phyloP scores from a whole-genome alignment of 306 rosid species.

The Citrullus mucosospermus region DNA sequence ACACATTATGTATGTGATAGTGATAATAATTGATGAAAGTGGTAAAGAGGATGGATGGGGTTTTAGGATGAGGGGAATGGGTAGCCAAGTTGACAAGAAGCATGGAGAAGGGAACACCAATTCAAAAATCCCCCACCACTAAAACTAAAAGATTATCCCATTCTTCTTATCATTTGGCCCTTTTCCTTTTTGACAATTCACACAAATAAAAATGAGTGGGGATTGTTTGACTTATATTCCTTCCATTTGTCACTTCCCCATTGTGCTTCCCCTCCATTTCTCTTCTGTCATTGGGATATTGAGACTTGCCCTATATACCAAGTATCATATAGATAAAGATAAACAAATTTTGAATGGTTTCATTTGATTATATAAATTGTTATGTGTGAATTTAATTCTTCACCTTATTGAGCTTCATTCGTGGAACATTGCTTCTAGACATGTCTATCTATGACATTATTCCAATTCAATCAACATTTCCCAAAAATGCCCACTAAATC shows the following conservation, averaged over 20 bases:
- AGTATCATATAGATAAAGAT: too few species aligned
- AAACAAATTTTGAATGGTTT: too few species aligned
- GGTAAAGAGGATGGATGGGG: not conserved
- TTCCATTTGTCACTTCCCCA: conserved; percentile 5
- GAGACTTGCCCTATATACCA: not conserved
- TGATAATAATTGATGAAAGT: not conserved
- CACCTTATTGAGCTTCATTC: too few species aligned
- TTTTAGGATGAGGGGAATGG: not conserved
- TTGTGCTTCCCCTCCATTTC: not conserved
- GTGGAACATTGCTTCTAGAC: too few species aligned
- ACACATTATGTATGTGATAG: not conserved
- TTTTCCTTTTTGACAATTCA: not conserved
- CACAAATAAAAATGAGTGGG: not conserved
- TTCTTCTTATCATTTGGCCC: not conserved
- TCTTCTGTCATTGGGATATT: not conserved
- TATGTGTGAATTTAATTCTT: too few species aligned
- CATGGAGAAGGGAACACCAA: not conserved
- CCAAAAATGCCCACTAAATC: too few species aligned
- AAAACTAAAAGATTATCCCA: not conserved
- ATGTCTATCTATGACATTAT: too few species aligned
- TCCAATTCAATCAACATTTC: too few species aligned
- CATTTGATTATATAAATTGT: too few species aligned
- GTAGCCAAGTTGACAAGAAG: not conserved
- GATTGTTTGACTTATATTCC: not conserved
- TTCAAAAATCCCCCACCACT: not conserved